These are phyloP conservation scores for Boletus reticuloceps DNA, from an alignment of 768 basidiomycete genomes.

Conservation along the genomic window DNA sequence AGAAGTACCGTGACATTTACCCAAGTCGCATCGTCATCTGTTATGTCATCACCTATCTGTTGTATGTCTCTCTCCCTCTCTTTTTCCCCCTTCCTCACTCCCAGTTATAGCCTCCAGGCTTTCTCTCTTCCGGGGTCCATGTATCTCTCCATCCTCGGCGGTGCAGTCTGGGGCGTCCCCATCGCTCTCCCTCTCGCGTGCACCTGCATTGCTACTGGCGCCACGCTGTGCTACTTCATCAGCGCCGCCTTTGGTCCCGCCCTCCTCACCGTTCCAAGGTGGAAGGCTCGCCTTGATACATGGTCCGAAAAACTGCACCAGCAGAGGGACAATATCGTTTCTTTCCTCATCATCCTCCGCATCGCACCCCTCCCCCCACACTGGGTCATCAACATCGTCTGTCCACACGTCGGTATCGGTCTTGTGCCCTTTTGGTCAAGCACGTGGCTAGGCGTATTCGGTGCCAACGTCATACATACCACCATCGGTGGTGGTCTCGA, in stretches of 20 bases:
- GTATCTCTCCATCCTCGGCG: constrained; percentile 96
- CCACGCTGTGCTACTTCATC: constrained; percentile 88
- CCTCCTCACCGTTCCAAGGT: constrained; percentile 80
- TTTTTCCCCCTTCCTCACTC: constrained; percentile 5
- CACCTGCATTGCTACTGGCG: constrained; percentile 87
- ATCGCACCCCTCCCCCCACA: constrained; percentile 95
- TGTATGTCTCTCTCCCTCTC: constrained; percentile 54
- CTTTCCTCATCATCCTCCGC: constrained; percentile 91
- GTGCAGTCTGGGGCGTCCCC: constrained; percentile 91
- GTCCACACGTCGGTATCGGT: constrained; percentile 89
- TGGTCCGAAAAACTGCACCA: constrained; percentile 78
- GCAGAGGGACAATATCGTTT: constrained; percentile 82
- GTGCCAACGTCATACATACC: constrained; percentile 91
- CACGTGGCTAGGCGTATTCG: constrained; percentile 88
- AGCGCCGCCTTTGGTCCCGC: constrained; percentile 92
- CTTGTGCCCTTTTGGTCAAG: constrained; percentile 85
- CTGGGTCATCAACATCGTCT: constrained; percentile 93
- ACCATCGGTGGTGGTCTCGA: constrained; percentile 92
- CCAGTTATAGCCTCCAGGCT: constrained; percentile 72
- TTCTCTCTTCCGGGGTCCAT: constrained; percentile 97
- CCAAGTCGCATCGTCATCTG: constrained; percentile 83
- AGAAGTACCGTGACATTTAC: constrained; percentile 90
- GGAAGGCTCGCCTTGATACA: constrained; percentile 76
- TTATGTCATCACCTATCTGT: constrained; percentile 87
- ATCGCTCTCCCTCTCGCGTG: constrained; percentile 88